Base-by-base conservation (phyloP, 75 land plant genomes). In the Selaginella moellendorffii region DNA sequence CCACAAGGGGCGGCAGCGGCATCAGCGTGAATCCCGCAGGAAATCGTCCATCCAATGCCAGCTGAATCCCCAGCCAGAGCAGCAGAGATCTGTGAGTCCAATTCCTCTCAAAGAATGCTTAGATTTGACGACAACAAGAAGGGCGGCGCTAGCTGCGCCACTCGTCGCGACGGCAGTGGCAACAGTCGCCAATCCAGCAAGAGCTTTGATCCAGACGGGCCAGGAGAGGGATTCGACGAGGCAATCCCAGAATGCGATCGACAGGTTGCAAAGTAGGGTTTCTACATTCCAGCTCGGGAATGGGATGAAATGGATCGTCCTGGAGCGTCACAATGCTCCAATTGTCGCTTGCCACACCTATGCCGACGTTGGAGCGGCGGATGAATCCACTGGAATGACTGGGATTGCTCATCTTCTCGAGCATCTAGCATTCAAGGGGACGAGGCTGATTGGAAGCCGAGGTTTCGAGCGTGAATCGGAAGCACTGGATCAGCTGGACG, bases 271-370 rank as follows among this genome's bases (percentile, higher is more conserved):
- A 27, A 62, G 56, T 25, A 42, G 71, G 27, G 64, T 69, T 26
- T 69, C 65, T 1, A 51, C 65, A 0, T 69, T 69, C 65, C 29
- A 63, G 2, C 30, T 69, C 27, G 63, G 18, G 26, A 69, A 69
- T 69, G 71, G 71, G 29, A 69, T 69, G 71, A 29, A 29, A 24
- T 69, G 71, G 71, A 63, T 69, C n/a, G 71, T 69, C 1, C 71
- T 69, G 26, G 54, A 69, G 65, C 2, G 71, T 0, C 71, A 63
- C 54, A 69, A 63, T 63, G 71, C 71, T 5, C 71, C 71, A 0
- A 63, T 69, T 9, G 29, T 69, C 0, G 2, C 71, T 42, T 69
- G 71, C 25, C 65, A 69, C 56, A 69, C 71, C 0, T 69, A 42
- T 29, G 71, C 71, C 0, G 36, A 42, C 20, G 71, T 69, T 0